These are phyloP conservation scores for Dendrobium huoshanense DNA, from an alignment of 106 monocot species.

Conservation along the genomic window DNA sequence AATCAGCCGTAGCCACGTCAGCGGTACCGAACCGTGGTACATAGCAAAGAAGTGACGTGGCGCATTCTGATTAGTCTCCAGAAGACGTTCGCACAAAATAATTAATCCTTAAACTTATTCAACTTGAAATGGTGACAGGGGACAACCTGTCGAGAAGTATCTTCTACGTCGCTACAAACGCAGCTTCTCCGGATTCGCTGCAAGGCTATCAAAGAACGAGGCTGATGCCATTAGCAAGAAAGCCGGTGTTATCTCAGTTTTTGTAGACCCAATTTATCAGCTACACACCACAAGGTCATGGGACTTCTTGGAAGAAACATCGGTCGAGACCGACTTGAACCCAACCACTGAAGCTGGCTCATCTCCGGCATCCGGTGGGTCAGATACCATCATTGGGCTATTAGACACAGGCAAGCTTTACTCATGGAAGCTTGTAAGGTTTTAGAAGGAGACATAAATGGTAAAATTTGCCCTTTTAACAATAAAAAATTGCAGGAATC, in stretches of 20 bases:
- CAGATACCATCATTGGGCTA: constrained; percentile 65
- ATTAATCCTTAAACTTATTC: background rate
- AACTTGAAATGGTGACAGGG: constrained; percentile 14
- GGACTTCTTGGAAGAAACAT: constrained; percentile 59
- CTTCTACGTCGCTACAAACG: constrained; percentile 44
- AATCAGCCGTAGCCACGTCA: too few species aligned
- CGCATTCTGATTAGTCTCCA: too few species aligned
- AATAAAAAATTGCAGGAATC: constrained; percentile 24
- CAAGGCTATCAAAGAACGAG: constrained; percentile 37
- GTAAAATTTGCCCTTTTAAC: background rate
- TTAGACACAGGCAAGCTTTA: constrained; percentile 57
- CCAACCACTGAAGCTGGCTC: background rate
- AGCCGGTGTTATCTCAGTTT: constrained; percentile 61
- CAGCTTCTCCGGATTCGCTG: constrained; percentile 74
- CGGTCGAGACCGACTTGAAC: constrained; percentile 7
- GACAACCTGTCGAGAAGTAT: constrained; percentile 12
- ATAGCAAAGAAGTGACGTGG: too few species aligned
- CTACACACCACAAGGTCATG: constrained; percentile 78
- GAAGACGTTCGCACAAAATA: too few species aligned
- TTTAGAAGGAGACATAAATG: background rate
- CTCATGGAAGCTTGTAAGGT: background rate
- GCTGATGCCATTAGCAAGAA: constrained; percentile 34
- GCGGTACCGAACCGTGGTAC: too few species aligned
- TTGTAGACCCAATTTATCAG: constrained; percentile 45
- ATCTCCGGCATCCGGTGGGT: background rate